Conservation (phyloP, 768 basidiomycete species). For the Galerina marginata region DNA sequence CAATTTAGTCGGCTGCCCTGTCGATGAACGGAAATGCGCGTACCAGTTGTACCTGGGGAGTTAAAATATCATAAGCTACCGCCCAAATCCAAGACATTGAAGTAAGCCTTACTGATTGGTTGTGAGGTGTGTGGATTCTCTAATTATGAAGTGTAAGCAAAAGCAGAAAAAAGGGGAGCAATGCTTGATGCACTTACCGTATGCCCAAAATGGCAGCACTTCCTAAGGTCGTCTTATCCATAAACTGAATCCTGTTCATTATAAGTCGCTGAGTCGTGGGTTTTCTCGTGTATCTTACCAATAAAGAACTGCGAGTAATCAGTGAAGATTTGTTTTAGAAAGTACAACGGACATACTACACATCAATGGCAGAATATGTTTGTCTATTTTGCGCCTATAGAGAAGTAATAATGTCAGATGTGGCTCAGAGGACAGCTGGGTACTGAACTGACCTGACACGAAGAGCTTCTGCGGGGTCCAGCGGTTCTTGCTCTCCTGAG, state of each 20-base stretch:
- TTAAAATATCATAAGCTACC: background rate
- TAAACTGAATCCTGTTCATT: constrained; percentile 69
- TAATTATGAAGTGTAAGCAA: constrained; percentile 27
- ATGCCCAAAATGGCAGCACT: constrained; percentile 75
- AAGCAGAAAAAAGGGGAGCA: background rate
- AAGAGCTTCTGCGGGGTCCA: constrained; percentile 58
- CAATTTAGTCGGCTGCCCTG: background rate
- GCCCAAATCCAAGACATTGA: background rate
- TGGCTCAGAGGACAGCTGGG: background rate
- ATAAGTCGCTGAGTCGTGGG: background rate
- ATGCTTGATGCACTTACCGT: constrained; percentile 41
- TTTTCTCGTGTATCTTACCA: constrained; percentile 41
- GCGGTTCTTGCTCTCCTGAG: constrained; percentile 43
- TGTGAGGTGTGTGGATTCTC: constrained; percentile 63
- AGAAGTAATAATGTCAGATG: background rate
- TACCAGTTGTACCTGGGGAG: constrained; percentile 68
- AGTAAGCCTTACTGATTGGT: constrained; percentile 59
- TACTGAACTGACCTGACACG: constrained; percentile 50
- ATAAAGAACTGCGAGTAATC: constrained; percentile 50
- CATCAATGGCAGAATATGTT: constrained; percentile 73
- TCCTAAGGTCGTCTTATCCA: constrained; percentile 78
- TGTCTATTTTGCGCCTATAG: constrained; percentile 65
- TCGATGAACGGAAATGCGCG: background rate
- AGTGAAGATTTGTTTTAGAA: background rate
- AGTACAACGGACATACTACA: constrained; percentile 53